Conservation (phyloP, 345 rosid genomes). For the Corchorus olitorius region DNA sequence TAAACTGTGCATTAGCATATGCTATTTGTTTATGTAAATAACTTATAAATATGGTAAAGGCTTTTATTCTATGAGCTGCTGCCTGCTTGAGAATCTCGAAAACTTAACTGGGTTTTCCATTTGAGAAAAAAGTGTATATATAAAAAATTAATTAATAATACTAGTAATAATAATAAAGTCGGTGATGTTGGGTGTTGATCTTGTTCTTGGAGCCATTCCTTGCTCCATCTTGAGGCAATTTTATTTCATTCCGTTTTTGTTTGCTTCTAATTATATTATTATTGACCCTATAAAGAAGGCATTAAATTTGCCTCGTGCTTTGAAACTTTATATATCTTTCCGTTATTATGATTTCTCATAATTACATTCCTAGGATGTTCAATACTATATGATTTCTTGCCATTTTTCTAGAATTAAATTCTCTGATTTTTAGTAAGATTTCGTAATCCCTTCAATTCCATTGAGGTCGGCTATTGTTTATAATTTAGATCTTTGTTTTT, state of each 20-base stretch:
- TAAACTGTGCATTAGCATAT: neutral
- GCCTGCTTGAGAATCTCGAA: constrained; percentile 50
- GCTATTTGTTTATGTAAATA: neutral
- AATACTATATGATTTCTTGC: neutral
- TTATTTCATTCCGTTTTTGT: constrained; percentile 7
- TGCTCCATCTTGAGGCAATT: constrained; percentile 54
- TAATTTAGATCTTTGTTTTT: neutral
- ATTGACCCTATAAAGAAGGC: neutral
- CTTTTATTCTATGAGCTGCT: constrained; percentile 37
- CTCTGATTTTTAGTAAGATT: constrained; percentile 1
- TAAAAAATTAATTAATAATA: neutral
- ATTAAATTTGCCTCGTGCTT: neutral
- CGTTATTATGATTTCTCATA: neutral
- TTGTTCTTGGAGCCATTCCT: constrained; percentile 47
- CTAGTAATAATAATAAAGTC: neutral
- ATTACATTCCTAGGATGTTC: neutral
- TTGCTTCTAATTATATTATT: neutral
- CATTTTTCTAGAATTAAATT: neutral
- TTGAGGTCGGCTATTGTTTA: neutral
- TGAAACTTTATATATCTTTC: neutral
- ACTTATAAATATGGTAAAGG: constrained; percentile 10
- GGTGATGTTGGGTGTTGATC: constrained; percentile 15
- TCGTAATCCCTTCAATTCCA: neutral
- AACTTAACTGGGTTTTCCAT: constrained; percentile 33
- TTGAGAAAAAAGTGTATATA: neutral